These are phyloP conservation scores for Suillus discolor DNA, from an alignment of 768 basidiomycete species.

Conservation along the genomic window DNA sequence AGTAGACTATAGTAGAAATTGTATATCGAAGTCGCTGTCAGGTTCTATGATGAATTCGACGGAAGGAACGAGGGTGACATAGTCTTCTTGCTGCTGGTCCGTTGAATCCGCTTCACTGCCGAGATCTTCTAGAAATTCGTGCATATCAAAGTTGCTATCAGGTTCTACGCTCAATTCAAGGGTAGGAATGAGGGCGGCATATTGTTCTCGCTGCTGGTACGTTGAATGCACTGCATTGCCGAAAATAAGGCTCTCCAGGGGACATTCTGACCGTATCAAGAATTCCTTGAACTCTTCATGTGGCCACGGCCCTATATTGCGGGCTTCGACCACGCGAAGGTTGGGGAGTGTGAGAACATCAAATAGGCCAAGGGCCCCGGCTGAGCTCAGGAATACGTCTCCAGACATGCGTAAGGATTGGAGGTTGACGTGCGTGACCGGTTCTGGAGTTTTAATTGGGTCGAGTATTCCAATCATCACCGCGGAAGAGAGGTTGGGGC, in stretches of 20 bases:
- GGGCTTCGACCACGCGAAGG: conserved; percentile 12
- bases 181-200: neutral
- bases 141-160: too few species aligned
- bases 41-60: too few species aligned
- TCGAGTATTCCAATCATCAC: neutral
- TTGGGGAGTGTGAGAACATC: conserved; percentile 19
- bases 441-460: neutral
- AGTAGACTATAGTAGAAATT: too few species aligned
- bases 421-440: neutral
- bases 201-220: neutral
- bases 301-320: conserved; percentile 14
- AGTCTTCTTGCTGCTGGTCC: neutral
- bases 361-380: neutral
- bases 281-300: conserved; percentile 19
- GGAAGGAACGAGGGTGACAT: neutral
- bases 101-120: neutral
- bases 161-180: too few species aligned
- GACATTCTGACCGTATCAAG: conserved; percentile 20
- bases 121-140: neutral
- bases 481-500: neutral
- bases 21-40: too few species aligned
- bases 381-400: too few species aligned
- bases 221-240: neutral
- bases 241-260: conserved; percentile 12
- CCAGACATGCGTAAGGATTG: neutral